phyloP scores from a whole-genome alignment of 495 filamentous ascomycete species.

The Hamigera avellanea region DNA sequence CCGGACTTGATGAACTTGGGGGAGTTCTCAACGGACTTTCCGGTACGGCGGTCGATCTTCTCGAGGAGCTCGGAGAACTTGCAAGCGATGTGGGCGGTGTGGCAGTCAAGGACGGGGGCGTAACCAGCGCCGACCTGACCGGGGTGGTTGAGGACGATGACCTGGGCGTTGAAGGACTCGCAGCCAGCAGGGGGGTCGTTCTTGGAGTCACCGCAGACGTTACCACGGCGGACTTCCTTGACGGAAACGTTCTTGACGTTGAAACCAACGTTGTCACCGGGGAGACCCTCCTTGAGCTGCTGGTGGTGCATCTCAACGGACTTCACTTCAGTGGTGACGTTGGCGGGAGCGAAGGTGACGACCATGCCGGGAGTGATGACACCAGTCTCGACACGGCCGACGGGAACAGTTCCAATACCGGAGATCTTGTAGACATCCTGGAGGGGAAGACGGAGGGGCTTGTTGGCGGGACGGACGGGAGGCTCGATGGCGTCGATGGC shows the following conservation, averaged over 20 bases:
- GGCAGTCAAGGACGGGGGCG: slow-evolving; percentile 97
- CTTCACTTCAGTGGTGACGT: slow-evolving; percentile 99
- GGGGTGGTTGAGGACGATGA: slow-evolving; percentile 99
- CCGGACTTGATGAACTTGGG: slow-evolving; percentile 99
- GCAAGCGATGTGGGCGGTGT: slow-evolving; percentile 99
- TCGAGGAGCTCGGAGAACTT: slow-evolving; percentile 97
- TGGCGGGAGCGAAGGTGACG: slow-evolving; percentile 75
- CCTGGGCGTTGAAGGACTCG: slow-evolving; percentile 97
- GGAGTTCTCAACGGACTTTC: slow-evolving; percentile 80
- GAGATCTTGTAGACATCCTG: slow-evolving; percentile 99
- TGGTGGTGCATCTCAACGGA: slow-evolving; percentile 99
- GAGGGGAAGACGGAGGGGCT: slow-evolving; percentile 97
- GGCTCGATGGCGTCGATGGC: slow-evolving; percentile 96
- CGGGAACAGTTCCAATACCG: slow-evolving; percentile 98
- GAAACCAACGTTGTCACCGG: slow-evolving; percentile 99
- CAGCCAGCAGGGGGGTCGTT: slow-evolving; percentile 86
- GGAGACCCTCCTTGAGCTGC: slow-evolving; percentile 90
- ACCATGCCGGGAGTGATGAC: slow-evolving; percentile 96
- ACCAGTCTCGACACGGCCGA: slow-evolving; percentile 99
- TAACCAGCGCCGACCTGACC: slow-evolving; percentile 98
- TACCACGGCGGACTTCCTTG: slow-evolving; percentile 99
- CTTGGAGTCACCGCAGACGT: slow-evolving; percentile 99
- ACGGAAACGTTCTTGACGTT: slow-evolving; percentile 99
- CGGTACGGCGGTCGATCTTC: slow-evolving; percentile 99
- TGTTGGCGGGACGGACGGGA: slow-evolving; percentile 73